Percentiles rank a stretch among this genome's conserved stretches.
Evolutionary conservation across 73 alveolate species (phyloP).

Genomic region (Paramecium biaurelia): DNA sequence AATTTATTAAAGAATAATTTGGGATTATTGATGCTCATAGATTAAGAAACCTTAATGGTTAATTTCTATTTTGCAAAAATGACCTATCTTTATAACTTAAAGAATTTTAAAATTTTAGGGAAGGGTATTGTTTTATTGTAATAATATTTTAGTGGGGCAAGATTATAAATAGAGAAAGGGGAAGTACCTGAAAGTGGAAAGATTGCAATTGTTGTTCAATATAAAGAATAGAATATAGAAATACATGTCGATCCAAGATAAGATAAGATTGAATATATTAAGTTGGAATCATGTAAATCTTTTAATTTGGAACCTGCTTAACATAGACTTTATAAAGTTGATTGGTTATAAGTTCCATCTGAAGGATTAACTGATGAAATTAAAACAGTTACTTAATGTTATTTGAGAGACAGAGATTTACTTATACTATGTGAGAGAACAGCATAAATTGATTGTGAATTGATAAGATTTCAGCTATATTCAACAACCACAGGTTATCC

Average conservation of each 20-base stretch:
- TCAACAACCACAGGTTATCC: slow-evolving; percentile 30
- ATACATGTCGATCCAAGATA: slow-evolving; percentile 61
- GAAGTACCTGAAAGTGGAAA: slow-evolving; percentile 73
- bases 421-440: background rate
- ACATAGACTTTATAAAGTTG: slow-evolving; percentile 73
- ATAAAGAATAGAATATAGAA: slow-evolving; percentile 40
- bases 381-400: background rate
- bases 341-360: slow-evolving; percentile 72
- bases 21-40: background rate
- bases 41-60: slow-evolving; percentile 35
- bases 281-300: slow-evolving; percentile 66
- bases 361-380: slow-evolving; percentile 67
- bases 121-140: background rate
- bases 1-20: background rate
- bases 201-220: slow-evolving; percentile 61
- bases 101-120: background rate
- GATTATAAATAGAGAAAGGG: slow-evolving; percentile 73
- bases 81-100: background rate
- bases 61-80: background rate
- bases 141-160: slow-evolving; percentile 63
- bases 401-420: slow-evolving; percentile 6
- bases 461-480: background rate
- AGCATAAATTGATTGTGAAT: background rate
- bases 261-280: slow-evolving; percentile 65
- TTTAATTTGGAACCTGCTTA: slow-evolving; percentile 63